phyloP scores from a whole-genome alignment of 306 rosid genomes.

The Leucaena leucocephala region DNA sequence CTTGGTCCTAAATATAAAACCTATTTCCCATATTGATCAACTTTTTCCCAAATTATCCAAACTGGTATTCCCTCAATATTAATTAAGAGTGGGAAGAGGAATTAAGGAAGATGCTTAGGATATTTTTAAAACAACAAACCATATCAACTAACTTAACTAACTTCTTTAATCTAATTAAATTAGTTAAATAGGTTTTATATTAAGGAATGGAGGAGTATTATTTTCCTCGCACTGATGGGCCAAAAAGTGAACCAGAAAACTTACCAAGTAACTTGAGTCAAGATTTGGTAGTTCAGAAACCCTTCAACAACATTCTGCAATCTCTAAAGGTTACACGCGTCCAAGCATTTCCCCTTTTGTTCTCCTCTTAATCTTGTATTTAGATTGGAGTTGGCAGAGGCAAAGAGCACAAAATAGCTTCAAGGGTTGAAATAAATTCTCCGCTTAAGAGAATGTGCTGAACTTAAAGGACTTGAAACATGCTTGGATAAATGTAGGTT shows the following conservation, averaged over 20 bases:
- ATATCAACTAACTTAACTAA: too few relatives aligned
- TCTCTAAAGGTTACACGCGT: slow-evolving; percentile 16
- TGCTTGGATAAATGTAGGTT: background rate
- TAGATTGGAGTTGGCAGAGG: background rate
- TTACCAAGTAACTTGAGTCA: slow-evolving; percentile 19
- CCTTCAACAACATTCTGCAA: slow-evolving; percentile 27
- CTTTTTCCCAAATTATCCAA: too few relatives aligned
- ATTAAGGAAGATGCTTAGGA: too few relatives aligned
- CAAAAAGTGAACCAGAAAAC: slow-evolving; percentile 13
- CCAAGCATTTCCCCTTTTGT: background rate
- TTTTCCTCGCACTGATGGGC: background rate
- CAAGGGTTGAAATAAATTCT: background rate
- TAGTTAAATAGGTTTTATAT: too few relatives aligned
- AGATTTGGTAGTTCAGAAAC: slow-evolving; percentile 11
- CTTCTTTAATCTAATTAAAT: too few relatives aligned
- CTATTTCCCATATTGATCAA: too few relatives aligned
- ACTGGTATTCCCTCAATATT: too few relatives aligned
- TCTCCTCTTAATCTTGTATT: background rate
- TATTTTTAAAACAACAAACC: too few relatives aligned
- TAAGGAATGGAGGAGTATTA: background rate
- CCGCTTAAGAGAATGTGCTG: background rate
- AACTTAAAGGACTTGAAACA: background rate
- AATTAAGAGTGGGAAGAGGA: too few relatives aligned
- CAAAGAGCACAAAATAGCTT: background rate
- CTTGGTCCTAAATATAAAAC: too few relatives aligned